Evolutionary conservation across 306 rosid genomes (phyloP), one percentile per base, ranked within the genome.

Genomic region (Castanea crenata): DNA sequence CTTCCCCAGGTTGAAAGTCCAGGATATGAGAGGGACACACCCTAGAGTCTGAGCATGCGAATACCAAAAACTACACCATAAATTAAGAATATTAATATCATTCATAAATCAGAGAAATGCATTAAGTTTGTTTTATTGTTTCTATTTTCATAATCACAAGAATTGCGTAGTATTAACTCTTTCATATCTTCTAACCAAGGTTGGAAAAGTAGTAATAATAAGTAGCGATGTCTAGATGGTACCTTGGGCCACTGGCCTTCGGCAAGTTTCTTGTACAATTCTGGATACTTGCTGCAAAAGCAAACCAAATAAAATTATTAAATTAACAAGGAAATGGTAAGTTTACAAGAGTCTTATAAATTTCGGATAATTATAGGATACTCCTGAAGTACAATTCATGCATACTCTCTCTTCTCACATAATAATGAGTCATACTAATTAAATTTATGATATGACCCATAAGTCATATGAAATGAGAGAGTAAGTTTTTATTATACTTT

Each of bases 1-100:
- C 94, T 55, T 92, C 92, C 46, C 97, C 92, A n/a, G 92, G 91
- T 87, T 87, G 73, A 71, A 90, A 92, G 79, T 84, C 81, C 1
- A 92, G 80, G 55, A 88, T 79, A 41, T 65, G 2, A 6, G 92
- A 65, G 4, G 97, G 94, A 71, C 91, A 83, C 78, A 92, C 97
- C 75, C 97, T 76, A 20, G 97, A 92, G 88, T 92, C 97, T 25
- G 92, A 92, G 74, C 94, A 92, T 20, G 92, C 90, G 76, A 92
- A 90, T 58, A 92, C 89, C 85, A 90, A 69, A 85, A 83, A 92
- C 97, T 92, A 69, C 58, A 23, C 2, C 56, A 19, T 13, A 69
- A 2, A 52, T 13, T 49, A 12, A 20, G 27, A 1, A 2, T 2
- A 25, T 25, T 71, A 23, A 25, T 70, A 20, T 20, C 12, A 18